Evolutionary conservation across 345 rosid genomes (phyloP), one percentile per base, ranked within the genome.

Genomic region (Gossypium thurberi): DNA sequence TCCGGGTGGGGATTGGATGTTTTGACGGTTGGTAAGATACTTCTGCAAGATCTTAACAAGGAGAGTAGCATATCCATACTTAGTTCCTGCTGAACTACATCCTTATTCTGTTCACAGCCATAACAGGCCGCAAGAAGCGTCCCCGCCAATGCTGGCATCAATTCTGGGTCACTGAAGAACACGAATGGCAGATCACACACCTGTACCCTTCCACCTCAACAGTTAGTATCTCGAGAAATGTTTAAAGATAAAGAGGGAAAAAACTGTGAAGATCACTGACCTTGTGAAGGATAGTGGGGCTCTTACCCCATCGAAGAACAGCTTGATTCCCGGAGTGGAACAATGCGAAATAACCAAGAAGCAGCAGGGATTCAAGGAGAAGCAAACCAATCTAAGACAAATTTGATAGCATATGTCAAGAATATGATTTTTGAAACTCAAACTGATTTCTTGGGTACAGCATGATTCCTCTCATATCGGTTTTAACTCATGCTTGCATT

Each of bases 221-320:
- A 62, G 70, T 83, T 42, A 82, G 79, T 60, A 10, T 69, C 43
- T 17, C 63, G 43, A 11, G 2, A 47, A 78, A 75, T 48, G 64
- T 50, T n/a, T 20, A 46, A 28, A 52, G 13, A 50, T 42, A 13
- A 13, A 13, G 61, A 59, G 63, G 28, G 1, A 44, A 8, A 48
- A 4, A 25, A 40, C 26, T 17, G 28, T 40, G 0, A 42, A 66
- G 47, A 67, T 65, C 59, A 78, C 89, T 80, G 63, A 87, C 95
- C 92, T 90, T 88, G 80, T 90, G 95, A 75, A 90, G 92, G 78
- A 90, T 86, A 14, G 95, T 90, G 20, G 90, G 92, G 78, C 92
- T 84, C 73, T 88, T 88, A 70, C 92, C 91, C 95, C 95, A 90
- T 53, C 92, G 86, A 69, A 88, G 90, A 65, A 90, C 92, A 26